Evolutionary conservation across 192 early-diverging fungal species (phyloP).

Genomic region (Backusella australiensis): DNA sequence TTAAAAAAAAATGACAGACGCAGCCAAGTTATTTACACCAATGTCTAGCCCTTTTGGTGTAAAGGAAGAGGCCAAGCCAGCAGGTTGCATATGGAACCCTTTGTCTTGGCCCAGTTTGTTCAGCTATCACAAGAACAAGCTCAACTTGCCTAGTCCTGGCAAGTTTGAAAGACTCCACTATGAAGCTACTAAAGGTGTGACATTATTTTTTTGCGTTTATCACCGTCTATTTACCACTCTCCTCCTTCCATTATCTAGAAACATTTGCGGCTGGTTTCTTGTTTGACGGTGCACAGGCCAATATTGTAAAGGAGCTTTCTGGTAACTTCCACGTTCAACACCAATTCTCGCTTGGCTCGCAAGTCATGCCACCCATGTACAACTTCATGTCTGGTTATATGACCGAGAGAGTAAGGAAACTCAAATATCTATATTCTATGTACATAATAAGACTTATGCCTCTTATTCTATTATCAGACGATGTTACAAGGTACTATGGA

Average conservation of each 20-base stretch:
- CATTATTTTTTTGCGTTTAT: neutral
- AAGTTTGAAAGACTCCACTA: conserved; percentile 78
- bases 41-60: conserved; percentile 3
- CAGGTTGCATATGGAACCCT: conserved; percentile 30
- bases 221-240: neutral
- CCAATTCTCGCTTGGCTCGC: conserved; percentile 83
- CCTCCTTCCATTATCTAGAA: conserved; percentile 36
- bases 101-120: conserved; percentile 30
- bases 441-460: neutral
- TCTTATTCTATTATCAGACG: conserved; percentile 44
- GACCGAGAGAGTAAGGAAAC: conserved; percentile 59
- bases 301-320: conserved; percentile 88
- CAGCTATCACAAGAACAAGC: conserved; percentile 37
- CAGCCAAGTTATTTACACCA: neutral
- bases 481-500: conserved; percentile 95
- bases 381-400: conserved; percentile 90
- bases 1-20: neutral
- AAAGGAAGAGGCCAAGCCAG: conserved; percentile 22
- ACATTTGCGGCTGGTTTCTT: conserved; percentile 83
- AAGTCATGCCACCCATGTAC: conserved; percentile 79
- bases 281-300: conserved; percentile 94
- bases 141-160: conserved; percentile 78
- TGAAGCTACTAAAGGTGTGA: conserved; percentile 71
- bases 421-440: neutral
- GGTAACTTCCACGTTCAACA: conserved; percentile 95